phyloP scores from a whole-genome alignment of 2,329 filamentous ascomycete genomes.

The Beauveria bassiana region DNA sequence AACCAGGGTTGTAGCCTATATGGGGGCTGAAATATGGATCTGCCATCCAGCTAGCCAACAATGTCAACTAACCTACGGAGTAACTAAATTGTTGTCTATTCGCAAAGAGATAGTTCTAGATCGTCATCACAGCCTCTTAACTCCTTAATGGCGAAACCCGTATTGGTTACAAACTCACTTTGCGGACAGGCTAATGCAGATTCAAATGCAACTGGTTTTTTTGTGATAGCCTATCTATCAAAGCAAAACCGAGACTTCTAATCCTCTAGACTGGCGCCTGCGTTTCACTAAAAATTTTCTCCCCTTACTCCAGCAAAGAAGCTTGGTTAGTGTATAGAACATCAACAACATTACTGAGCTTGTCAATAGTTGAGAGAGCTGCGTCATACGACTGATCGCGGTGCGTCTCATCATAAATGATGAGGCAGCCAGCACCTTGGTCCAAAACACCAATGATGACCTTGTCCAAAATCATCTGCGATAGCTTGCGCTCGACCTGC shows the following conservation, averaged over 20 bases:
- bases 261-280: not conserved
- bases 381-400: conserved; percentile 91
- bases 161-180: too few species aligned
- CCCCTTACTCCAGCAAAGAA: conserved; percentile 71
- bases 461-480: conserved; percentile 99
- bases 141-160: too few species aligned
- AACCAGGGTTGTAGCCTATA: too few species aligned
- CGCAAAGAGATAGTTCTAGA: too few species aligned
- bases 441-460: conserved; percentile 96
- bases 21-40: too few species aligned
- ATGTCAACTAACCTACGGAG: too few species aligned
- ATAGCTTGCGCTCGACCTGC: conserved; percentile 96
- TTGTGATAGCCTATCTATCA: not conserved
- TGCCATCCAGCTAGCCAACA: too few species aligned
- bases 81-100: too few species aligned
- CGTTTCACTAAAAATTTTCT: not conserved
- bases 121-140: not conserved
- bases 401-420: conserved; percentile 93
- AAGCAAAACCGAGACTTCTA: not conserved
- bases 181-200: not conserved
- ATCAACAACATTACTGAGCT: conserved; percentile 94
- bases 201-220: not conserved
- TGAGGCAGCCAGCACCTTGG: conserved; percentile 94
- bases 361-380: conserved; percentile 89
- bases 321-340: conserved; percentile 97